Evolutionary conservation across 2,329 filamentous ascomycete genomes (phyloP), one percentile per base, ranked within the genome.

Genomic region (Malbranchea cinnamomea): DNA sequence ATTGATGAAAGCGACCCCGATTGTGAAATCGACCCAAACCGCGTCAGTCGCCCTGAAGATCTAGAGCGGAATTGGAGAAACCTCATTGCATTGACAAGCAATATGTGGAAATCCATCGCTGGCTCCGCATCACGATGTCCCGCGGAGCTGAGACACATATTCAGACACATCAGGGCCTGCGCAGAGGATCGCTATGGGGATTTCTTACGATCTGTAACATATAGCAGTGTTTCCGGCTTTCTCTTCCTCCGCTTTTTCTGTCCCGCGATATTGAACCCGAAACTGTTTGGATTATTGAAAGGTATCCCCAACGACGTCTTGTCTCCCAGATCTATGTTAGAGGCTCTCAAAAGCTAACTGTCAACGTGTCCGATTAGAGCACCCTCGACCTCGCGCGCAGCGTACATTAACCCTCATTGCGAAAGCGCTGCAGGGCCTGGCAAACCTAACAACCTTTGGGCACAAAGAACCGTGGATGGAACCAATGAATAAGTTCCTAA

Each of bases 401-500:
- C 74, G 87, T 23, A 92, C 85, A 0, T 66, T 94, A 31, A 94
- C 87, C 0, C 67, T 95, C 28, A 85, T 95, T 36, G 83, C 87
- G 14, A 95, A 95, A 54, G 82, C 80, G 1, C 62, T 95, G 6
- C 85, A 94, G 55, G 85, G 83, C 10, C 65, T 95, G 35, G 83
- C 84, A 11, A 94, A 94, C 50, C 67, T 94, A 56, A 81, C 82
- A 2, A 83, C 74, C 0, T 94, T 94, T 48, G 87, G 87, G 23
- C 85, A 80, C 48, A 92, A 93, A 50, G 87, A 95, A 53, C 74
- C 78, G n/a, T 95, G 84, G 83, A 94, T 95, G 85, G 85, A 93
- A 56, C 84, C 84, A 0, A 95, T 95, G 87, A 95, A 94, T 48
- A 71, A 70, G 24, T 94, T 94, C 44, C 60, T 95, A 26, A 67